Conservation (phyloP, 2,329 filamentous ascomycete species). For the Penicillium sp. region DNA sequence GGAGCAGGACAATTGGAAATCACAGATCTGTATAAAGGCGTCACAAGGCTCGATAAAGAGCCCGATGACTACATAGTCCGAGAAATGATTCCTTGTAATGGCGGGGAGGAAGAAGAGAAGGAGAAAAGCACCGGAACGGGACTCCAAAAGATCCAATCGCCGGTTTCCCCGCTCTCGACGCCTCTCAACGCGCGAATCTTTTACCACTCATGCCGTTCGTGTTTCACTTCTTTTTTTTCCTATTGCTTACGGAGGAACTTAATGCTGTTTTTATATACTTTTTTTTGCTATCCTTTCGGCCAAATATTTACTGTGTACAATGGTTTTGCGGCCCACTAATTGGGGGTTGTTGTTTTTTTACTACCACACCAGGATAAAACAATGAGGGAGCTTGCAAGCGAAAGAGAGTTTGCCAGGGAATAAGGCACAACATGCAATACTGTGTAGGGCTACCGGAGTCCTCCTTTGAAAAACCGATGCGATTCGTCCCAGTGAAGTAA, state of each 20-base stretch:
- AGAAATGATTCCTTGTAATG: slow-evolving; percentile 33
- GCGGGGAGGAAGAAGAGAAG: slow-evolving; percentile 33
- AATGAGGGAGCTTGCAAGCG: background rate
- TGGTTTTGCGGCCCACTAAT: background rate
- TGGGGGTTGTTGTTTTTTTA: background rate
- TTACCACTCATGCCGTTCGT: slow-evolving; percentile 3
- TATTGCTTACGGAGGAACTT: background rate
- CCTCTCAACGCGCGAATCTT: slow-evolving; percentile 24
- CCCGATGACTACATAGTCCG: slow-evolving; percentile 44
- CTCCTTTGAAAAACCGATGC: background rate
- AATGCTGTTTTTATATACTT: background rate
- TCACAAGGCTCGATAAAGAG: slow-evolving; percentile 35
- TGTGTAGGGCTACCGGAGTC: background rate
- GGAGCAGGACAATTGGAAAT: slow-evolving; percentile 32
- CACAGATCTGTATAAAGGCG: slow-evolving; percentile 27
- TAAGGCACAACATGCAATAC: background rate
- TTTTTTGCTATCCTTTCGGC: background rate
- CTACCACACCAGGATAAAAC: background rate
- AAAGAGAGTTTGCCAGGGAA: background rate
- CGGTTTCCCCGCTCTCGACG: slow-evolving; percentile 35
- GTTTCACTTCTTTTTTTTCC: background rate
- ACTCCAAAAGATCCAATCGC: slow-evolving; percentile 34
- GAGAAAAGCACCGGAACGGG: slow-evolving; percentile 35
- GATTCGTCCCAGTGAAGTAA: background rate
- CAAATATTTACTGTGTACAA: background rate